Base-by-base conservation (phyloP, 345 rosid genomes). In the Dovyalis caffra region DNA sequence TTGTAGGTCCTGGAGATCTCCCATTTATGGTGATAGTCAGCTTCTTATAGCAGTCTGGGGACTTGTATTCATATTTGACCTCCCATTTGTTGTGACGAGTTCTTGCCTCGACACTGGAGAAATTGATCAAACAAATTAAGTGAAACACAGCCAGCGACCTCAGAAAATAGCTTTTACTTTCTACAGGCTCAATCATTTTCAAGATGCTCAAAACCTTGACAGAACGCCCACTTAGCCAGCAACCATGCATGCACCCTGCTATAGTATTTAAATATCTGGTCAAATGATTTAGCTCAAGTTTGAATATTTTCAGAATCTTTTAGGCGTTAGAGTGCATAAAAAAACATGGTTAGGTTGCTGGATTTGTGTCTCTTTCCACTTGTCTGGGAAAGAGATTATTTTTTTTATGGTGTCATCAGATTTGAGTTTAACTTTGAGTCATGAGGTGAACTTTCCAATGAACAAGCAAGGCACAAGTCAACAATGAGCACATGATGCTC, bases 1-100 rank as follows among this genome's bases (percentile, higher is more conserved):
- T 73, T 20, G 47, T 53, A 8, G 84, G 84, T 1, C 84, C 70
- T 8, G 78, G 84, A n/a, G 67, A 72, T 45, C 8, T n/a, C 2
- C 81, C 84, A 35, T 81, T 77, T 5, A 74, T 76, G 70, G 83
- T 69, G 28, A 80, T 38, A 18, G 35, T 28, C 49, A 79, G 64
- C 74, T 80, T 80, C 33, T 71, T 71, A 8, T 60, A 71, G 69
- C 79, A 71, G 57, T 76, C 77, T 8, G 61, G 73, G 11, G 64
- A 71, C 69, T 76, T 71, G 71, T 37, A 76, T 64, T 67, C 60
- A 23, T 80, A 80, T 18, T 60, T 66, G 1, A 76, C 72, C 34
- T 49, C 77, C 79, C 79, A 63, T 28, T 67, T 25, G 70, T 67
- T 26, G 28, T 40, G 53, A 14, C 31, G 34, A 40, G 16, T 67